Conservation (phyloP, 2,329 filamentous ascomycete genomes). For the Trichoderma aggressivum region DNA sequence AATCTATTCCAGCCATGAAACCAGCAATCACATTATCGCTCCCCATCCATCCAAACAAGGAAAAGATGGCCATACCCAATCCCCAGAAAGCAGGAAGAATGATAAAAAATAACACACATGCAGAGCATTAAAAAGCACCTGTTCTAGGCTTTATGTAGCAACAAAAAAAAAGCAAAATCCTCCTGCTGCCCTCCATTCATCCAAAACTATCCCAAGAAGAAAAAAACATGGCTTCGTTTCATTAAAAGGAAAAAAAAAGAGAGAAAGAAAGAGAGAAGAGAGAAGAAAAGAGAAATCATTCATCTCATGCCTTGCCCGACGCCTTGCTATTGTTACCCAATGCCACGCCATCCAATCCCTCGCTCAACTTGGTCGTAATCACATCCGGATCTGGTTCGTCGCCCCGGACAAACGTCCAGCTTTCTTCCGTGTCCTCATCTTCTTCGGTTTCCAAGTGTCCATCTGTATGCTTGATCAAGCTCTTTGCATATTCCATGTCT, state of each 20-base stretch:
- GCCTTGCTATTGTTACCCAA: slow-evolving; percentile 25
- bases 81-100: neutral
- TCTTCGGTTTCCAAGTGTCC: slow-evolving; percentile 40
- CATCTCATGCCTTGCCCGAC: slow-evolving; percentile 18
- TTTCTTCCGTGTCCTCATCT: slow-evolving; percentile 66
- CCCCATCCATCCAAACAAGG: neutral
- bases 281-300: neutral
- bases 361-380: slow-evolving; percentile 40
- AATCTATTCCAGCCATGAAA: slow-evolving; percentile 6
- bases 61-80: neutral
- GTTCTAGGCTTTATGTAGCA: neutral
- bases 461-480: slow-evolving; percentile 67
- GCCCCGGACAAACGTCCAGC: slow-evolving; percentile 83
- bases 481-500: slow-evolving; percentile 88
- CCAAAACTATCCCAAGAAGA: neutral
- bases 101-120: neutral
- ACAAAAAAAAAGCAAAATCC: neutral
- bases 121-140: neutral
- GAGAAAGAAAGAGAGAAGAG: neutral
- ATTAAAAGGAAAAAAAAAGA: neutral
- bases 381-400: slow-evolving; percentile 46
- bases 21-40: neutral
- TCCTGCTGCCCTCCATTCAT: neutral
- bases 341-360: slow-evolving; percentile 29
- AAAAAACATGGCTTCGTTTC: neutral